Conservation (phyloP, 2,329 filamentous ascomycete species). For the Sarocladiaceae sp. region DNA sequence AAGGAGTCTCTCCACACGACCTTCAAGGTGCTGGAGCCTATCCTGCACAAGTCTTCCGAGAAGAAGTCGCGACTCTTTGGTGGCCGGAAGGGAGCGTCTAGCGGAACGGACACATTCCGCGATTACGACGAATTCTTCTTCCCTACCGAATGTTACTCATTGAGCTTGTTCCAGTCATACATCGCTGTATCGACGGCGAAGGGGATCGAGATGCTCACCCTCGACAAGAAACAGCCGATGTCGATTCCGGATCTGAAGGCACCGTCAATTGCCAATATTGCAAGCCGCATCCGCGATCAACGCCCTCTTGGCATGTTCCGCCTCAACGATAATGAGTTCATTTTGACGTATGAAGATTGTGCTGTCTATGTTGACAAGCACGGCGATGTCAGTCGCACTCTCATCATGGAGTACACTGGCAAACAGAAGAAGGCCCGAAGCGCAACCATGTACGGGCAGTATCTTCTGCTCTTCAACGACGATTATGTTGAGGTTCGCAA, state of each 20-base stretch:
- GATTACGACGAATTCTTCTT: conserved; percentile 99
- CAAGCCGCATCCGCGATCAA: conserved; percentile 75
- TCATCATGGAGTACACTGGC: conserved; percentile 99
- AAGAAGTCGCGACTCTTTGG: conserved; percentile 69
- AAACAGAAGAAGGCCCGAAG: conserved; percentile 72
- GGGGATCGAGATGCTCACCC: conserved; percentile 91
- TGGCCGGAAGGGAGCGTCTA: conserved; percentile 53
- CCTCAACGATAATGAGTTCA: conserved; percentile 85
- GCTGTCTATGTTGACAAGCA: conserved; percentile 98
- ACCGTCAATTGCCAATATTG: conserved; percentile 78
- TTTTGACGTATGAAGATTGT: conserved; percentile 92
- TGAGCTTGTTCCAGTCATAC: conserved; percentile 94
- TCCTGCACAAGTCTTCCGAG: conserved; percentile 87
- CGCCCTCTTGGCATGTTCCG: conserved; percentile 94
- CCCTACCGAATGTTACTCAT: conserved; percentile 86
- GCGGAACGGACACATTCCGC: conserved; percentile 89
- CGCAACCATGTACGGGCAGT: conserved; percentile 86
- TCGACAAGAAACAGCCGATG: conserved; percentile 96
- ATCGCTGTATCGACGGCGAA: conserved; percentile 87
- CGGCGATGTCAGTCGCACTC: conserved; percentile 86
- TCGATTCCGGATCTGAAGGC: conserved; percentile 83
- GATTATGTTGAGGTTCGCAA: conserved; percentile 98
- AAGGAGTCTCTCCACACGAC: conserved; percentile 87
- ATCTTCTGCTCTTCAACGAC: conserved; percentile 87
- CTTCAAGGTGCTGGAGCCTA: conserved; percentile 95